phyloP scores from a whole-genome alignment of 805 yeast species.

The Millerozyma miso region DNA sequence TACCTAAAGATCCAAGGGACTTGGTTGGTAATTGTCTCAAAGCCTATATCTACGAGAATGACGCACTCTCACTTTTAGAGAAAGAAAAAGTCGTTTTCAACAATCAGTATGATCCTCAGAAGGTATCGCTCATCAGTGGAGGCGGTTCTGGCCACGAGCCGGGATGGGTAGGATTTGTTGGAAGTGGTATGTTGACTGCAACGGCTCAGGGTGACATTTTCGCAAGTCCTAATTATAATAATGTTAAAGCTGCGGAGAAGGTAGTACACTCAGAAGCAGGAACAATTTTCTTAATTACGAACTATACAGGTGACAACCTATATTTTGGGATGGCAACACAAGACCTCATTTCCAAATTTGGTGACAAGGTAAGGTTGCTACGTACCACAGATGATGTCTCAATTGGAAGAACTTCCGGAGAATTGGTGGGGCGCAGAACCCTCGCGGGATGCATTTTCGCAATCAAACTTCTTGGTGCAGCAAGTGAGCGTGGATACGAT shows the following conservation, averaged over 20 bases:
- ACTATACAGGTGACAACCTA: constrained; percentile 37
- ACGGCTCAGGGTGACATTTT: constrained; percentile 40
- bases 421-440: constrained; percentile 35
- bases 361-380: constrained; percentile 25
- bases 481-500: constrained; percentile 18
- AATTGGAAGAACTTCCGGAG: constrained; percentile 23
- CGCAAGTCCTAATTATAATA: constrained; percentile 37
- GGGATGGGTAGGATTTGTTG: constrained; percentile 38
- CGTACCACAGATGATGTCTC: constrained; percentile 35
- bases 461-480: constrained; percentile 29
- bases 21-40: constrained; percentile 35
- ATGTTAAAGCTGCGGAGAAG: constrained; percentile 35
- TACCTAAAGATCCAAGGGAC: constrained; percentile 28
- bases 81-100: constrained; percentile 37
- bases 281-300: constrained; percentile 29
- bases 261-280: constrained; percentile 32
- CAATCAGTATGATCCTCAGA: constrained; percentile 18
- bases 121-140: constrained; percentile 33
- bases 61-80: constrained; percentile 30
- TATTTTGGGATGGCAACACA: constrained; percentile 39
- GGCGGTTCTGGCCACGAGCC: constrained; percentile 46
- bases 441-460: constrained; percentile 29
- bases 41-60: constrained; percentile 37
- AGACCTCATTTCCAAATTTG: constrained; percentile 26
- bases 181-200: constrained; percentile 35